phyloP scores from a whole-genome alignment of 441 rosid species.

The Corymbia citriodora region DNA sequence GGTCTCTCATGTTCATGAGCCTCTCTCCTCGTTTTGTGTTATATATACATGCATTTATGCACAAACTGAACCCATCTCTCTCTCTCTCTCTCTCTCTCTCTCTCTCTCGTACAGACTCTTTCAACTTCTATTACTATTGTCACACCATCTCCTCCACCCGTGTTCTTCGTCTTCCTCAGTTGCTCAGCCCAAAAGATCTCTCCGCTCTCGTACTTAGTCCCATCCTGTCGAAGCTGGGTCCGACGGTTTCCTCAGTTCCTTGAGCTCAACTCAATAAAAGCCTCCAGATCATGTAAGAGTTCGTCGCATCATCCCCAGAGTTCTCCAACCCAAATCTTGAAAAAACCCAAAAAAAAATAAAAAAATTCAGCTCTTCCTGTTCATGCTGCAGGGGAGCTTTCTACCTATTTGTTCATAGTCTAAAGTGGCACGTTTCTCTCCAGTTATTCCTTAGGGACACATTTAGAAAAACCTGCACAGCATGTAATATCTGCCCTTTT shows the following conservation, averaged over 20 bases:
- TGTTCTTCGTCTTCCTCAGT: background rate
- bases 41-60: slow-evolving; percentile 10
- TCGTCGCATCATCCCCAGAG: background rate
- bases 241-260: background rate
- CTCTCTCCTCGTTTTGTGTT: slow-evolving; percentile 15
- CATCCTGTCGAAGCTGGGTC: slow-evolving; percentile 22
- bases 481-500: slow-evolving; percentile 28
- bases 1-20: background rate
- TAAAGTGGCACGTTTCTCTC: background rate
- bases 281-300: background rate
- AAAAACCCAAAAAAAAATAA: background rate
- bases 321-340: background rate
- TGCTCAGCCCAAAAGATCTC: background rate
- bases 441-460: slow-evolving; percentile 20
- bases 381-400: background rate
- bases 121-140: background rate
- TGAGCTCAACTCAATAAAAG: background rate
- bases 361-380: background rate
- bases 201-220: background rate
- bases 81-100: background rate
- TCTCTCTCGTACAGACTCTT: background rate
- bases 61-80: background rate
- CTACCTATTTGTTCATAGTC: background rate
- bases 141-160: background rate
- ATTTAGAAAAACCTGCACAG: slow-evolving; percentile 29